These are phyloP conservation scores for Fusarium scirpi DNA, from an alignment of 2,329 filamentous ascomycete genomes.

Conservation along the genomic window DNA sequence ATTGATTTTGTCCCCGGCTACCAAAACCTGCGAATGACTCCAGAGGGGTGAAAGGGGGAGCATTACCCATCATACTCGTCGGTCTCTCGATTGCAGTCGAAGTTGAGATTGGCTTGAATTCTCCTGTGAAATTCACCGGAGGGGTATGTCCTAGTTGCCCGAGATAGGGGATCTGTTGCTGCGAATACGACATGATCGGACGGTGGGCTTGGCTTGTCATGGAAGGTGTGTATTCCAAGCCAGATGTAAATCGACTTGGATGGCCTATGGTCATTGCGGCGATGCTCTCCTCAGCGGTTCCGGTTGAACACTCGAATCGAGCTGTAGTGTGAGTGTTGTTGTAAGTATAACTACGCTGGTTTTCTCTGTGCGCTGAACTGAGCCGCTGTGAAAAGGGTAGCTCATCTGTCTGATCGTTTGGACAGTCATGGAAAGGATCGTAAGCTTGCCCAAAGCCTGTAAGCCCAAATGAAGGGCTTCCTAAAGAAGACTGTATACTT, in stretches of 20 bases:
- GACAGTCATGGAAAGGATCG: background rate
- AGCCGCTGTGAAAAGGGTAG: background rate
- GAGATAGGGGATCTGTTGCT: background rate
- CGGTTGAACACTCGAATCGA: constrained; percentile 21
- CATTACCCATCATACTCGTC: background rate
- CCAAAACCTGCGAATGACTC: background rate
- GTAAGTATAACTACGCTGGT: constrained; percentile 1
- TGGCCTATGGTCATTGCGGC: constrained; percentile 5
- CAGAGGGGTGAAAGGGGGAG: constrained; percentile 2
- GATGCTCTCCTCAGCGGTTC: constrained; percentile 34
- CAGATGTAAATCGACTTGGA: background rate
- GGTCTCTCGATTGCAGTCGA: background rate
- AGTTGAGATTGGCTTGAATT: background rate
- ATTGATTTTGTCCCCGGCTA: background rate
- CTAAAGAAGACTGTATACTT: background rate
- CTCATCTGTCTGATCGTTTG: constrained; percentile 9
- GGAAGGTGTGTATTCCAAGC: background rate
- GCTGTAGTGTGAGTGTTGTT: constrained; percentile 10
- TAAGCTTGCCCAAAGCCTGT: background rate
- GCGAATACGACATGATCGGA: background rate
- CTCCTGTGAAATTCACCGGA: background rate
- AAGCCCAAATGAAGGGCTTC: background rate
- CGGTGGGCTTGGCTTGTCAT: background rate
- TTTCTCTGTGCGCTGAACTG: background rate
- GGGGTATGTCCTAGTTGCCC: background rate